Conservation (phyloP, 305 asterid genomes). For the Coffea humblotiana region DNA sequence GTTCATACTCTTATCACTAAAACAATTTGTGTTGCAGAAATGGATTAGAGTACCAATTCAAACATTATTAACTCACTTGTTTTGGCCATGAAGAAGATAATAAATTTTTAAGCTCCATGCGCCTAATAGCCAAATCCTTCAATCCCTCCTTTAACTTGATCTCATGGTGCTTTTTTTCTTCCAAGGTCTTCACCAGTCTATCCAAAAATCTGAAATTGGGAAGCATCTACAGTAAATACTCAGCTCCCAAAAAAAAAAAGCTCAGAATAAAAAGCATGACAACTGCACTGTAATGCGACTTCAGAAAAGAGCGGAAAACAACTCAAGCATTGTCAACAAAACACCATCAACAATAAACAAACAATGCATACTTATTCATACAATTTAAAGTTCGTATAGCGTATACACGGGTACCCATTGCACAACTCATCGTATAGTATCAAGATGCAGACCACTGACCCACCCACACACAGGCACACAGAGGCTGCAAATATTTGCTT, state of each 20-base stretch:
- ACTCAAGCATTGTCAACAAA: no score
- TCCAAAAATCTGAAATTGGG: constrained; percentile 75
- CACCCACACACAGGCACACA: neutral
- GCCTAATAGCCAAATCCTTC: constrained; percentile 68
- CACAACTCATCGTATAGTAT: neutral
- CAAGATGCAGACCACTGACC: neutral
- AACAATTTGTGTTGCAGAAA: neutral
- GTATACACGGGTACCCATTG: neutral
- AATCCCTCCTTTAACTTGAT: constrained; percentile 76
- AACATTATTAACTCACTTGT: constrained; percentile 59
- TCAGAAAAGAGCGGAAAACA: neutral
- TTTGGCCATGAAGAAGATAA: constrained; percentile 95
- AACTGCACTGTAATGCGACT: neutral
- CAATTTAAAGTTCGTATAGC: neutral
- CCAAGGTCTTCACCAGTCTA: constrained; percentile 81
- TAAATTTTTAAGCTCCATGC: constrained; percentile 90
- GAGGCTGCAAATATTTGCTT: neutral
- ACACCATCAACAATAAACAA: neutral
- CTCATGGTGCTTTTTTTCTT: constrained; percentile 92
- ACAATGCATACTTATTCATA: neutral
- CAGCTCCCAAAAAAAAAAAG: neutral
- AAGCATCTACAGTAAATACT: constrained; percentile 20
- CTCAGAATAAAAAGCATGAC: neutral
- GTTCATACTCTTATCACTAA: neutral
- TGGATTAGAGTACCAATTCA: neutral